Base-by-base conservation (phyloP, 352 stramenopile genomes). In the Phytophthora pluvialis region DNA sequence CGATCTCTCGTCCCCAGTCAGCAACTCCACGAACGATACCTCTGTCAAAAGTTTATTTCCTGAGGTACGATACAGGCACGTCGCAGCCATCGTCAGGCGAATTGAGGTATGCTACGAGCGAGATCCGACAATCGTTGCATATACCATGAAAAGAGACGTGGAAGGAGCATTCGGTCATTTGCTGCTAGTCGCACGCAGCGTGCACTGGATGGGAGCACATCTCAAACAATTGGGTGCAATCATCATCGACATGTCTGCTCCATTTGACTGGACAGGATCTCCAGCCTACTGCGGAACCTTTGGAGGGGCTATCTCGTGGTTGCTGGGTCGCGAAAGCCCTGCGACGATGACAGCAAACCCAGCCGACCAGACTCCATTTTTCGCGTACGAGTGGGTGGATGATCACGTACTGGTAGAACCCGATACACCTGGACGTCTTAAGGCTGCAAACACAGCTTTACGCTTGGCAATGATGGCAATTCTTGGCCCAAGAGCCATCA, bases 341-440 rank as follows among this genome's bases (percentile, higher is more conserved):
- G 11, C 18, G 4, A 25, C 35, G 9, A 18, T 56, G 5, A 9
- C 10, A 5, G 18, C 3, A 3, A n/a, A 28, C 16, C 13, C 8
- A 10, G 10, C 5, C 1, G 32, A 46, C 21, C 7, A 4, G 1
- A 28, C 8, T 3, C 54, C 43, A 10, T 67, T 67, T 4, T 60
- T 50, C 7, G 5, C 58, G 0, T 59, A 67, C 15, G 58, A 67
- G 16, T 58, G 45, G 36, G 36, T 65, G 1, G 52, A 52, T 38
- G 40, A 60, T 18, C 52, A 52, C 31, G 28, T 62, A 1, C 4
- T 62, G 3, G 43, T 62, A 1, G 54, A 62, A 9, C 5, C 39
- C 0, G 54, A 53, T 15, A 62, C n/a, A 3, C 52, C 52, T 4
- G 40, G 52, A 8, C 39, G 40, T 11, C 16, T 50, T 4, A 1